phyloP scores from a whole-genome alignment of 1,139 yeast genomes.

The Yamadazyma membranifaciens region DNA sequence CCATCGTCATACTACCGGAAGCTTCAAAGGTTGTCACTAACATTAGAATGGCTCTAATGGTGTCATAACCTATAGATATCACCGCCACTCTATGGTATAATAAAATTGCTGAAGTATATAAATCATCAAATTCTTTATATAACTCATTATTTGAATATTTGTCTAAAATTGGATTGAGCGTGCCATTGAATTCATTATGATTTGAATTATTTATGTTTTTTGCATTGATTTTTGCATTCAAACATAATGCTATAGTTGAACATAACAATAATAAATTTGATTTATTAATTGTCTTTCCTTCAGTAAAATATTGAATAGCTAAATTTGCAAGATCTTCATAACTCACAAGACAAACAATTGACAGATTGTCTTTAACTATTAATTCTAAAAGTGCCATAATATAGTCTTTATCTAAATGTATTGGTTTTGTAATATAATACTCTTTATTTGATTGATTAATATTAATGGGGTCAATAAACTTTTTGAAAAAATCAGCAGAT shows the following conservation, averaged over 20 bases:
- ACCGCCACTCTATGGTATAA: slow-evolving; percentile 49
- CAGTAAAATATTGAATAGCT: slow-evolving; percentile 21
- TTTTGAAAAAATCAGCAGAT: slow-evolving; percentile 20
- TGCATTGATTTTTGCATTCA: slow-evolving; percentile 6
- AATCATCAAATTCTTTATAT: slow-evolving; percentile 19
- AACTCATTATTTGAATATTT: slow-evolving; percentile 13
- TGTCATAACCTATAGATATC: slow-evolving; percentile 48
- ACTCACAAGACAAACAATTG: slow-evolving; percentile 16
- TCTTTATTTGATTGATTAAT: slow-evolving; percentile 21
- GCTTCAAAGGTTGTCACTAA: slow-evolving; percentile 44
- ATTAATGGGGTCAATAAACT: slow-evolving; percentile 37
- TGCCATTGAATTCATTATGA: background rate
- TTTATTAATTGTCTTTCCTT: slow-evolving; percentile 6
- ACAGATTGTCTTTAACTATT: slow-evolving; percentile 13
- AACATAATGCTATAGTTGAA: slow-evolving; percentile 6
- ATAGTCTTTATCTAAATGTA: slow-evolving; percentile 25
- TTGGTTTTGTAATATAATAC: slow-evolving; percentile 25
- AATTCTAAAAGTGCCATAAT: slow-evolving; percentile 24
- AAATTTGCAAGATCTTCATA: slow-evolving; percentile 17
- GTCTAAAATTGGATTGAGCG: background rate
- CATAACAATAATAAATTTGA: slow-evolving; percentile 11
- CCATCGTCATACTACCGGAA: slow-evolving; percentile 35
- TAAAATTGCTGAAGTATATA: slow-evolving; percentile 35
- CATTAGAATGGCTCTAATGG: slow-evolving; percentile 49
- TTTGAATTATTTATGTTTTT: slow-evolving; percentile 13